Conservation (phyloP, 2,329 filamentous ascomycete species). For the Penicillium frequentans region DNA sequence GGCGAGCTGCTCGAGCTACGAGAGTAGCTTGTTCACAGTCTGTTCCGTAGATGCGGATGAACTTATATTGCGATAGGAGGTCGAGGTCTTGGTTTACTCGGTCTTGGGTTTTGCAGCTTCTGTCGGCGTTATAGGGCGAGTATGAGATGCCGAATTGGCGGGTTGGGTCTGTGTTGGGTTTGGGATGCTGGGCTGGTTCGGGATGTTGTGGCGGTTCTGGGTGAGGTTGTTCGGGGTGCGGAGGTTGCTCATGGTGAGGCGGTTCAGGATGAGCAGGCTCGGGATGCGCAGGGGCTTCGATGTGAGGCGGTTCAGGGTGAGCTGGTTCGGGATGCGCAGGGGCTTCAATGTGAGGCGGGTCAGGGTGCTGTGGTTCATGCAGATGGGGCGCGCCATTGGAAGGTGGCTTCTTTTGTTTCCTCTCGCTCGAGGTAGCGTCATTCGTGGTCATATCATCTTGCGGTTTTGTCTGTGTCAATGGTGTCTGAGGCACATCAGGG, state of each 20-base stretch:
- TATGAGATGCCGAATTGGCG: conserved; percentile 54
- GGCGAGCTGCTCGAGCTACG: conserved; percentile 62
- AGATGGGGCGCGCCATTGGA: background rate
- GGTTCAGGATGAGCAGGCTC: background rate
- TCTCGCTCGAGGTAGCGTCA: conserved; percentile 28
- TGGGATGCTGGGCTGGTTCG: background rate
- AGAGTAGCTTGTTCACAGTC: conserved; percentile 72
- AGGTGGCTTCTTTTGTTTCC: background rate
- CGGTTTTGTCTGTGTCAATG: background rate
- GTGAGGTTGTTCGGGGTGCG: conserved; percentile 1
- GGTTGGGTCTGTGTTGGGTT: conserved; percentile 5
- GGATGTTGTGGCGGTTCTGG: background rate
- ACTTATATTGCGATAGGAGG: conserved; percentile 57
- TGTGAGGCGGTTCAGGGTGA: background rate
- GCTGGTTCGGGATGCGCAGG: background rate
- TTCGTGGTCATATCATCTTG: background rate
- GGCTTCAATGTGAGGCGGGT: background rate
- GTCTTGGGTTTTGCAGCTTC: conserved; percentile 65
- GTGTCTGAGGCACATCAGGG: background rate
- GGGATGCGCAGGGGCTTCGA: background rate
- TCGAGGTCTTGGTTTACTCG: conserved; percentile 67
- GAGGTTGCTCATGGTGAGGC: background rate
- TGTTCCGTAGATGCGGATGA: conserved; percentile 75
- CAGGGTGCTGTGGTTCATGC: conserved; percentile 4
- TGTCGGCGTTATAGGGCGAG: conserved; percentile 57